Conservation (phyloP, 2,329 filamentous ascomycete species). For the Fusarium coicis region DNA sequence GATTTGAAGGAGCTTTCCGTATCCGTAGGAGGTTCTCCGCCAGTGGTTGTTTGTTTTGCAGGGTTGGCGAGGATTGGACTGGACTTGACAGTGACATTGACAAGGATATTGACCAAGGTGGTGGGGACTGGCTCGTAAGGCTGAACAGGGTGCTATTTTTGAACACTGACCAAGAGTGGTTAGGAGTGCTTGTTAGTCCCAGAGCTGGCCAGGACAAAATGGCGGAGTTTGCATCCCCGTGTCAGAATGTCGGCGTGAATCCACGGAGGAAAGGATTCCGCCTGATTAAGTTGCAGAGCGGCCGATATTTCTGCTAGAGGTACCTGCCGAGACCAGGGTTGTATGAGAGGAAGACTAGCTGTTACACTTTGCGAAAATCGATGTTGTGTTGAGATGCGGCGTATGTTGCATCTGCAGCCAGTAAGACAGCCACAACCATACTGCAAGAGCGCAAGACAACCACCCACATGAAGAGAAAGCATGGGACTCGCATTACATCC, state of each 20-base stretch:
- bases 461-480: conserved; percentile 5
- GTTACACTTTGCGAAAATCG: conserved; percentile 10
- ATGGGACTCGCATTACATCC: conserved; percentile 6
- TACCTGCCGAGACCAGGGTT: conserved; percentile 30
- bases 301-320: conserved; percentile 28
- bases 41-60: conserved; percentile 5
- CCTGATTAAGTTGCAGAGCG: conserved; percentile 2
- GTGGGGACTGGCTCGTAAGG: conserved; percentile 42
- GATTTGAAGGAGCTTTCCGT: conserved; percentile 24
- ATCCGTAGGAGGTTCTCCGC: conserved; percentile 17
- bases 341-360: neutral
- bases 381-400: conserved; percentile 2
- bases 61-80: conserved; percentile 6
- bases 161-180: conserved; percentile 6
- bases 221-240: conserved; percentile 22
- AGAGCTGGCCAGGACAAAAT: conserved; percentile 8
- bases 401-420: neutral
- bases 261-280: conserved; percentile 6
- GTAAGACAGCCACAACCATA: neutral
- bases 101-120: conserved; percentile 33
- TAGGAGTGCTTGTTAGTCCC: conserved; percentile 12
- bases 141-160: conserved; percentile 43
- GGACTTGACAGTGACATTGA: conserved; percentile 9
- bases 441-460: neutral
- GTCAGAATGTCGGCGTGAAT: conserved; percentile 23